Conservation (phyloP, 2,329 filamentous ascomycete species). For the Elsinoe necatrix region DNA sequence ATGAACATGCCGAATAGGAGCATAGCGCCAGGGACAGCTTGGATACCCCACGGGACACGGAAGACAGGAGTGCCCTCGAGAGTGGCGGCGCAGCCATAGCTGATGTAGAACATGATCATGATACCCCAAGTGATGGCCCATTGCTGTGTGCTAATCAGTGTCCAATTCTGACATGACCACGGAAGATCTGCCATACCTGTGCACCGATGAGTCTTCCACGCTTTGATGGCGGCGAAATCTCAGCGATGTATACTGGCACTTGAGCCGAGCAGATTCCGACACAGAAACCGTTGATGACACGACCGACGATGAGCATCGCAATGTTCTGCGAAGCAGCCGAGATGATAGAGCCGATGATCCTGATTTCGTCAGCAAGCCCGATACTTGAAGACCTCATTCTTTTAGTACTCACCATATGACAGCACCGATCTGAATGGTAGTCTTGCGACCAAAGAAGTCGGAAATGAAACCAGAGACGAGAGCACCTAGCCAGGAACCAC, state of each 20-base stretch:
- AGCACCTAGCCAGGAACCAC: constrained; percentile 59
- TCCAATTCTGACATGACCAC: background rate
- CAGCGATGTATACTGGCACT: constrained; percentile 60
- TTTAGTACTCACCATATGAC: constrained; percentile 22
- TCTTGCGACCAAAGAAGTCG: constrained; percentile 48
- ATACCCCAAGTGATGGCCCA: constrained; percentile 62
- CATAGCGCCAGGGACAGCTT: constrained; percentile 38
- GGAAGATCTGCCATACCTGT: constrained; percentile 25
- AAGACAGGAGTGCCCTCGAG: constrained; percentile 50
- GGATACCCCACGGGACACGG: constrained; percentile 52
- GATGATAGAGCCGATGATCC: constrained; percentile 53
- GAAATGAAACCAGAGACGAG: constrained; percentile 51
- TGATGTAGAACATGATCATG: constrained; percentile 61
- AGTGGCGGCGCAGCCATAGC: constrained; percentile 49
- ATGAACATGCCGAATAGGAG: constrained; percentile 39
- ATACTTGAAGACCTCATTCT: background rate
- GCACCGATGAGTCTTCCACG: constrained; percentile 60
- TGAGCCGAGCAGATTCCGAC: constrained; percentile 66
- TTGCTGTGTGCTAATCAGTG: constrained; percentile 40
- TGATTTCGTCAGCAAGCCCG: constrained; percentile 26
- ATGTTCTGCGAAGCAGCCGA: constrained; percentile 57
- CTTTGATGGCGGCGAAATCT: constrained; percentile 50
- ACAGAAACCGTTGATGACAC: constrained; percentile 62
- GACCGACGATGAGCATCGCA: constrained; percentile 62
- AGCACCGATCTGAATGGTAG: constrained; percentile 44